Evolutionary conservation across 306 rosid genomes (phyloP), one percentile per base, ranked within the genome.

Genomic region (Fragaria vesca): DNA sequence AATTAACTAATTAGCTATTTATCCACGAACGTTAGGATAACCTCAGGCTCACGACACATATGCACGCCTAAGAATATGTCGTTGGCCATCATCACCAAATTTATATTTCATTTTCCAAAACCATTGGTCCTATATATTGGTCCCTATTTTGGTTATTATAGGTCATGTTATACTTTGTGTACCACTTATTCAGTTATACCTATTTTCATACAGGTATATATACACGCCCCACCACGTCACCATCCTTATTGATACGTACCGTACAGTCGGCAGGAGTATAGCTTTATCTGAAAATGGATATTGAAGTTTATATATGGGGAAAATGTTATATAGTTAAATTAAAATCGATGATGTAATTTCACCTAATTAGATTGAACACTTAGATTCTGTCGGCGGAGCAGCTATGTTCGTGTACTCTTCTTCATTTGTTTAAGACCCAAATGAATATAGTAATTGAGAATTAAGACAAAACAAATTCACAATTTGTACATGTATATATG

Each of bases 11-110:
- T 24, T 24, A 40, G 80, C 75, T 66, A 69, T 66, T 69, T 17
- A 61, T 72, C 67, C 63, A 71, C 81, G 78, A 66, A 84, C 83
- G 82, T 75, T 87, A 60, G 79, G 85, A 79, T 85, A 88, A 87
- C 84, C 93, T 79, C 85, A 76, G 81, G 72, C 83, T 87, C 87
- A 82, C 91, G 87, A 83, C 78, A 79, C 46, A 5, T 26, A 17
- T 60, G 80, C 88, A 82, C 82, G 66, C 81, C 83, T 70, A 42
- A 83, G 73, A 70, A 55, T 58, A 58, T 34, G 61, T 74, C 77
- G 72, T 69, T 82, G 85, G 76, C 85, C 78, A 36, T 36, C 47
- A 83, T 45, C 43, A 69, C 75, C 30, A 71, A 26, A 76, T 76
- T 81, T 71, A 12, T 17, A 32, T 26, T 1, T 3, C 26, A 12